Evolutionary conservation across 306 rosid genomes (phyloP), one percentile per base, ranked within the genome.

Genomic region (Erythrophleum fordii): DNA sequence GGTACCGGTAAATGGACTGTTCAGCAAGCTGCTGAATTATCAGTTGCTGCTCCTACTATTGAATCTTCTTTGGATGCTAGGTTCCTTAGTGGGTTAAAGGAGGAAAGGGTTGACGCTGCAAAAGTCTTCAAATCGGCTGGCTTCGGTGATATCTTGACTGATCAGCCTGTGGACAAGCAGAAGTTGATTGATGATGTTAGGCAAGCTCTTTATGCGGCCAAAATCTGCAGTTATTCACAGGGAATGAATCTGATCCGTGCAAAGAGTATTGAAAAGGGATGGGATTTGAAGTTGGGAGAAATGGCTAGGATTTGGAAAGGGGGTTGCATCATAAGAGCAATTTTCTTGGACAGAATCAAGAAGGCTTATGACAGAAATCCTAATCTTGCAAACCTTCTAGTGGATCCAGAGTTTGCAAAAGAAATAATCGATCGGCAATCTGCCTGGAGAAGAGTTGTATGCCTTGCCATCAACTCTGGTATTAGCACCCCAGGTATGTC

Each of bases 1-100:
- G 98, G 95, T 39, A 92, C 97, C 37, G 98, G 97, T 76, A 94
- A 92, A 86, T 94, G 98, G 97, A 92, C 97, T 8, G 98, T 94
- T 55, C 98, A 94, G 85, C 98, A 94, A 86, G 97, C 98, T 59
- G 98, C 98, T 69, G 98, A 94, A 46, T 89, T 94, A 73, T 94
- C 97, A 9, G 86, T 94, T 85, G 92, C 98, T 64, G 98, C 97
- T 76, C 98, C 96, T 56, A 94, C 98, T 64, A 94, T 94, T 78
- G 97, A 87, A 72, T 82, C 98, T 71, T 94, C 98, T 41, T 85
- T 94, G 89, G 98, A 94, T 86, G 95, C 97, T 41, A 90, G 98
- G 87, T 94, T 92, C 86, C 97, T 92, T 34, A 92, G 98, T 69
- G 98, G 98, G 39, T 86, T 94, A 73, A 94, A 94, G 84, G 97